phyloP scores from a whole-genome alignment of 805 yeast species.

The Candida ovalis region DNA sequence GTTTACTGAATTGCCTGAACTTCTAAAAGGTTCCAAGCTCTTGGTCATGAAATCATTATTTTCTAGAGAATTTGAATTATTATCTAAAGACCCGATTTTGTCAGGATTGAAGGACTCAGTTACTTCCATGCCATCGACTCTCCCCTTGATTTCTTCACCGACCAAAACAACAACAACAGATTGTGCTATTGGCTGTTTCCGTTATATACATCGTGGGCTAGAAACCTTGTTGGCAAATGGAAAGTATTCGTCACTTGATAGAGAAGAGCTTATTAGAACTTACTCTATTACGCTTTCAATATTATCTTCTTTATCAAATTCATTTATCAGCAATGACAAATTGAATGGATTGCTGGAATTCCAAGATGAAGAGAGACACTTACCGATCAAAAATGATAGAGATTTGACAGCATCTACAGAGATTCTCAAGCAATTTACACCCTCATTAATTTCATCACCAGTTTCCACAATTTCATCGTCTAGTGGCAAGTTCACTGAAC shows the following conservation, averaged over 20 bases:
- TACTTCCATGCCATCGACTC: slow-evolving; percentile 39
- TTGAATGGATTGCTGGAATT: slow-evolving; percentile 15
- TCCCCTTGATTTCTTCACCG: background rate
- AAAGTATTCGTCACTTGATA: slow-evolving; percentile 4
- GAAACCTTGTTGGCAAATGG: background rate
- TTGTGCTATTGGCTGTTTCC: slow-evolving; percentile 1
- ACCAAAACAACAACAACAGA: background rate
- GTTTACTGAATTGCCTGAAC: slow-evolving; percentile 16
- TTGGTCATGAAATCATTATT: slow-evolving; percentile 28
- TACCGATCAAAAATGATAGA: slow-evolving; percentile 26
- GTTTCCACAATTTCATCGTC: background rate
- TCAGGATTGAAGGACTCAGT: slow-evolving; percentile 49
- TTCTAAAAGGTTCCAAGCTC: slow-evolving; percentile 11
- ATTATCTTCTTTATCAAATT: slow-evolving; percentile 24
- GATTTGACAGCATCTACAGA: slow-evolving; percentile 18
- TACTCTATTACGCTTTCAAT: slow-evolving; percentile 18
- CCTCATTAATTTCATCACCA: background rate
- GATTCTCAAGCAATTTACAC: slow-evolving; percentile 15
- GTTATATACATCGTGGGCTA: background rate
- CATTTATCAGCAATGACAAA: slow-evolving; percentile 13
- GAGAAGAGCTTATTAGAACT: slow-evolving; percentile 17
- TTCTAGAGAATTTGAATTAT: slow-evolving; percentile 26
- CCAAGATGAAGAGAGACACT: slow-evolving; percentile 26
- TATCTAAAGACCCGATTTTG: slow-evolving; percentile 45
- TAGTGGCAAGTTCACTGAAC: slow-evolving; percentile 9